These are phyloP conservation scores for Gypsophila paniculata DNA, from an alignment of 179 eudicot species.

Conservation along the genomic window DNA sequence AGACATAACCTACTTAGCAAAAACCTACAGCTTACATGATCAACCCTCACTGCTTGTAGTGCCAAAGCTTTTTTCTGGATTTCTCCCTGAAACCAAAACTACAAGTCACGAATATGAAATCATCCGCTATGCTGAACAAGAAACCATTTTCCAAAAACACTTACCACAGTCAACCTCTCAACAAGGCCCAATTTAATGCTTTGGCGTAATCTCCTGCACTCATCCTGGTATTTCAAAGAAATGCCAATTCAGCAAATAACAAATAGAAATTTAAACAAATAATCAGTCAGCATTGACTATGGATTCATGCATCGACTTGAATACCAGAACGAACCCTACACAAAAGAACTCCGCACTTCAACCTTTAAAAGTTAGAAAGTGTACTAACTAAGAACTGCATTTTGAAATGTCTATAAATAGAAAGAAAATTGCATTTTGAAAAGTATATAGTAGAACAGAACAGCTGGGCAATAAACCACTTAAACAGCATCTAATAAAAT, in stretches of 20 bases:
- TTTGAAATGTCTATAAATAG: no score
- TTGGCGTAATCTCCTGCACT: conserved; percentile 92
- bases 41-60: conserved; percentile 62
- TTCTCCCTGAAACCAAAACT: conserved; percentile 60
- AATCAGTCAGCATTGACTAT: conserved; percentile 1
- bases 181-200: conserved; percentile 89
- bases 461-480: not conserved
- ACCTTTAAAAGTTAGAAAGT: not conserved
- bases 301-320: not conserved
- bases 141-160: conserved; percentile 3
- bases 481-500: not conserved
- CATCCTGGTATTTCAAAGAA: conserved; percentile 56
- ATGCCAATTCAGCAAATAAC: conserved; percentile 28
- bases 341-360: not conserved
- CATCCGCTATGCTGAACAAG: conserved; percentile 7
- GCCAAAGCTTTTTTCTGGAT: conserved; percentile 77
- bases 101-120: not conserved
- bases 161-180: conserved; percentile 84
- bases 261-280: not conserved
- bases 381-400: no score
- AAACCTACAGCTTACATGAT: conserved; percentile 55
- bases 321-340: not conserved
- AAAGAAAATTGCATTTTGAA: not conserved
- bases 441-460: not conserved
- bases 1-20: not conserved